Conservation (phyloP, 1,284 basidiomycete species). For the Marasmius oreades region DNA sequence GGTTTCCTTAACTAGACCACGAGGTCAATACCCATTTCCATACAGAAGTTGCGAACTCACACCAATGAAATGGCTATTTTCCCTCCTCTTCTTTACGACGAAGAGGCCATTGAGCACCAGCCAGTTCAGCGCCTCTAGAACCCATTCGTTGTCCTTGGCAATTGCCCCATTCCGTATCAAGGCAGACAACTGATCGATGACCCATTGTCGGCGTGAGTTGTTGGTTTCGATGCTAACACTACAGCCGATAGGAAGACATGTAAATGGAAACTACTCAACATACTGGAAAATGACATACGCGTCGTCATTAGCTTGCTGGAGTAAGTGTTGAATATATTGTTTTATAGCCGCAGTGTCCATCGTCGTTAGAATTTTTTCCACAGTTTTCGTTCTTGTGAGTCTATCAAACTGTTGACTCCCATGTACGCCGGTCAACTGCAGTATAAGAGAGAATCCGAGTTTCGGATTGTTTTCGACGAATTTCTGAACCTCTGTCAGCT, state of each 20-base stretch:
- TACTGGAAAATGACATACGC: conserved; percentile 18
- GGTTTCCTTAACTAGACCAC: conserved; percentile 50
- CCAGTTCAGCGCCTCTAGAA: conserved; percentile 78
- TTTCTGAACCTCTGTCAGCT: conserved; percentile 75
- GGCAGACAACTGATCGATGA: conserved; percentile 81
- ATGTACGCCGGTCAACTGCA: conserved; percentile 84
- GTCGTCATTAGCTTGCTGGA: conserved; percentile 57
- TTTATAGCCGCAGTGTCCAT: conserved; percentile 78
- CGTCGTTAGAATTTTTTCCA: conserved; percentile 80
- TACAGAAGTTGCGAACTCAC: conserved; percentile 42
- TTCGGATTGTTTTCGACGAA: conserved; percentile 77
- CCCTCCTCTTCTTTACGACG: conserved; percentile 68
- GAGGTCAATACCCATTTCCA: conserved; percentile 1
- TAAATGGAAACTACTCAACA: neutral
- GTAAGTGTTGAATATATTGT: conserved; percentile 74
- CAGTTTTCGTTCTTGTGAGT: conserved; percentile 90
- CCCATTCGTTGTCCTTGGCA: conserved; percentile 79
- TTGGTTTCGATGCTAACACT: conserved; percentile 47
- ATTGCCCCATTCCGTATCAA: conserved; percentile 80
- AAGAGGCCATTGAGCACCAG: conserved; percentile 84
- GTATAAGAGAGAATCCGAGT: conserved; percentile 81
- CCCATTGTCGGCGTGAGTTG: conserved; percentile 70
- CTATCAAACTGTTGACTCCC: conserved; percentile 90
- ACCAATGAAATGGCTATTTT: conserved; percentile 57
- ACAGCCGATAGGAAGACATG: conserved; percentile 8